phyloP scores from a whole-genome alignment of 805 yeast genomes.

The Candida nemodendra region DNA sequence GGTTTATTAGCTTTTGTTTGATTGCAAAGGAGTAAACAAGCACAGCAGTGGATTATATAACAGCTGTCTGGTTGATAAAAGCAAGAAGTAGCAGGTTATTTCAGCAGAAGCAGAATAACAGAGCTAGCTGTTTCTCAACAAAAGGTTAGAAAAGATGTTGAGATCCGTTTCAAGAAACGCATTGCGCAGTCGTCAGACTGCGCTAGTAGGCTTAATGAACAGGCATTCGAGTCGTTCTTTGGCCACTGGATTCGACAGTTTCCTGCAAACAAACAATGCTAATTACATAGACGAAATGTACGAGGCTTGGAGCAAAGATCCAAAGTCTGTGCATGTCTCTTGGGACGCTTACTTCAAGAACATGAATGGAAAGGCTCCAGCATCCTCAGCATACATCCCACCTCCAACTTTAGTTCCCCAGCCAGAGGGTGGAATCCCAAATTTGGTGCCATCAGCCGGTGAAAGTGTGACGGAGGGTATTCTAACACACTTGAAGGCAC shows the following conservation, averaged over 20 bases:
- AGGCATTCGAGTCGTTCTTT: slow-evolving; percentile 17
- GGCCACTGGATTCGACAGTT: slow-evolving; percentile 60
- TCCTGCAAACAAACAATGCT: slow-evolving; percentile 81
- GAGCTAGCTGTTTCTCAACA: slow-evolving; percentile 3
- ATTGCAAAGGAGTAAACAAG: too few species aligned
- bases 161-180: slow-evolving; percentile 27
- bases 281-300: slow-evolving; percentile 98
- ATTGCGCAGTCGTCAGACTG: slow-evolving; percentile 24
- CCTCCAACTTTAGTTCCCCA: slow-evolving; percentile 90
- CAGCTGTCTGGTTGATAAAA: too few species aligned
- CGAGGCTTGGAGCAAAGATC: slow-evolving; percentile 89
- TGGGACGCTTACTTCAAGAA: slow-evolving; percentile 98
- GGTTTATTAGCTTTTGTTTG: too few species aligned
- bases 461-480: slow-evolving; percentile 63
- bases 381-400: slow-evolving; percentile 76
- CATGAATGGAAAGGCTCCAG: slow-evolving; percentile 66
- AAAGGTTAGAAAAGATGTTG: slow-evolving; percentile 21
- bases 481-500: slow-evolving; percentile 88
- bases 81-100: too few species aligned
- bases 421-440: slow-evolving; percentile 74
- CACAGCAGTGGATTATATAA: too few species aligned
- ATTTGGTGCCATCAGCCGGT: slow-evolving; percentile 52
- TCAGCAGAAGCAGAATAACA: too few species aligned
- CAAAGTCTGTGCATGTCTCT: slow-evolving; percentile 85
- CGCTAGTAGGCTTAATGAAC: slow-evolving; percentile 7